Evolutionary conservation across 2,329 filamentous ascomycete genomes (phyloP).

Genomic region (Mycocentrospora acerina): DNA sequence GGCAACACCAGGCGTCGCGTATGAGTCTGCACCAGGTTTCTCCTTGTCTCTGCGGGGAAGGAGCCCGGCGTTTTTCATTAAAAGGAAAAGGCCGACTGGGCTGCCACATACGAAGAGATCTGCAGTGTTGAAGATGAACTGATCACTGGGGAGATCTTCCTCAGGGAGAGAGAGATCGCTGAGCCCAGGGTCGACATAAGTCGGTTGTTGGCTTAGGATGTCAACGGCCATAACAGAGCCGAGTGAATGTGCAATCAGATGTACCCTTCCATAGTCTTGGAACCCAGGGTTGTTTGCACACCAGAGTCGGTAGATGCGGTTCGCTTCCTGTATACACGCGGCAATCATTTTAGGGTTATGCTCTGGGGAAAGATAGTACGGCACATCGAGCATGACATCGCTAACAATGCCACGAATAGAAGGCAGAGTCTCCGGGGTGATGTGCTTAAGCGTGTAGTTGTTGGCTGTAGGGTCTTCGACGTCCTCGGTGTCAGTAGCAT

Average conservation of each 20-base stretch:
- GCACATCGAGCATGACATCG: constrained; percentile 97
- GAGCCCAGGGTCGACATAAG: constrained; percentile 56
- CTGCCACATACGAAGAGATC: constrained; percentile 89
- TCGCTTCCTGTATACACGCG: constrained; percentile 85
- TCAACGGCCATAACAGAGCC: constrained; percentile 95
- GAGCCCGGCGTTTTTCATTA: constrained; percentile 73
- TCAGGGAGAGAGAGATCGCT: constrained; percentile 39
- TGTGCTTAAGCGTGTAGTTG: constrained; percentile 75
- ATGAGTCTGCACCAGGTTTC: constrained; percentile 72
- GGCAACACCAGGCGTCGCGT: constrained; percentile 59
- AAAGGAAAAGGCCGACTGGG: constrained; percentile 87
- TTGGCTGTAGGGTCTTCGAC: constrained; percentile 60
- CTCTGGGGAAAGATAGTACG: constrained; percentile 88
- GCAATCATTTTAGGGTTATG: constrained; percentile 95
- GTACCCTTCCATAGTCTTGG: constrained; percentile 75
- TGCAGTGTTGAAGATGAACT: constrained; percentile 88
- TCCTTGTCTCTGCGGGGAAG: constrained; percentile 73
- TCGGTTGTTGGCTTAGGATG: constrained; percentile 86
- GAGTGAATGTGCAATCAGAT: constrained; percentile 89
- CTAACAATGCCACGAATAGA: constrained; percentile 90
- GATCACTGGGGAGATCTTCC: constrained; percentile 51
- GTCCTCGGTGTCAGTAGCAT: constrained; percentile 53
- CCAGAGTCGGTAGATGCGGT: constrained; percentile 94
- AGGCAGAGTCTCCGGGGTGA: constrained; percentile 86
- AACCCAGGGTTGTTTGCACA: constrained; percentile 92